Conservation (phyloP, 2,329 filamentous ascomycete species). For the Stenocarpella maydis region DNA sequence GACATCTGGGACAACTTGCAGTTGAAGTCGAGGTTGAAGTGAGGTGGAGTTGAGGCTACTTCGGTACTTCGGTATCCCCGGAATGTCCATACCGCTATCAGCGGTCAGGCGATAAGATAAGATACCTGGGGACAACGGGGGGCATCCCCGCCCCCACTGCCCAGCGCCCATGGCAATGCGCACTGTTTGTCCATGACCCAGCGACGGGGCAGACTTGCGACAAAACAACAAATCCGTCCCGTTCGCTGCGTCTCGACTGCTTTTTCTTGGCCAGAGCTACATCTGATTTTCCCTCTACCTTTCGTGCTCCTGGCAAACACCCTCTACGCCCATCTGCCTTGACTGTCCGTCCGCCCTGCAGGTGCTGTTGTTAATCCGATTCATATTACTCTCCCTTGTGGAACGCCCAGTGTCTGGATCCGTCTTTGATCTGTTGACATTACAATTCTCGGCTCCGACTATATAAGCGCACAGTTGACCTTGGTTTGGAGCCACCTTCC, state of each 20-base stretch:
- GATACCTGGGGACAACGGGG: background rate
- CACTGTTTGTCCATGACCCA: no score
- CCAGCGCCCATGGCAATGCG: conserved; percentile 8
- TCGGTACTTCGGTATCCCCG: background rate
- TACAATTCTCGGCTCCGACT: background rate
- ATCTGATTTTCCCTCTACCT: background rate
- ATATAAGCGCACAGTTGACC: background rate
- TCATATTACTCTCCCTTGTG: no score
- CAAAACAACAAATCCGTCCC: conserved; percentile 10
- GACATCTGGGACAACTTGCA: no score
- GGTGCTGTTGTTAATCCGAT: background rate
- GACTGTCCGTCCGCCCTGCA: background rate
- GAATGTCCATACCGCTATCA: background rate
- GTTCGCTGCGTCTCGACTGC: background rate
- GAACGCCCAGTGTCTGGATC: no score
- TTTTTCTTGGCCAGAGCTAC: background rate
- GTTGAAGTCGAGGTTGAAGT: background rate
- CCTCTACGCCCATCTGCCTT: background rate
- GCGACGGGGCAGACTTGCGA: background rate
- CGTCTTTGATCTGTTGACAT: background rate
- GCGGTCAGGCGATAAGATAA: background rate
- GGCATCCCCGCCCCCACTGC: conserved; percentile 19
- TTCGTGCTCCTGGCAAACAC: background rate
- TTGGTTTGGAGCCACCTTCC: background rate
- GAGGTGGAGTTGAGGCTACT: background rate